These are phyloP conservation scores for Persicaria maculosa DNA, from an alignment of 148 eudicot genomes.

Conservation along the genomic window DNA sequence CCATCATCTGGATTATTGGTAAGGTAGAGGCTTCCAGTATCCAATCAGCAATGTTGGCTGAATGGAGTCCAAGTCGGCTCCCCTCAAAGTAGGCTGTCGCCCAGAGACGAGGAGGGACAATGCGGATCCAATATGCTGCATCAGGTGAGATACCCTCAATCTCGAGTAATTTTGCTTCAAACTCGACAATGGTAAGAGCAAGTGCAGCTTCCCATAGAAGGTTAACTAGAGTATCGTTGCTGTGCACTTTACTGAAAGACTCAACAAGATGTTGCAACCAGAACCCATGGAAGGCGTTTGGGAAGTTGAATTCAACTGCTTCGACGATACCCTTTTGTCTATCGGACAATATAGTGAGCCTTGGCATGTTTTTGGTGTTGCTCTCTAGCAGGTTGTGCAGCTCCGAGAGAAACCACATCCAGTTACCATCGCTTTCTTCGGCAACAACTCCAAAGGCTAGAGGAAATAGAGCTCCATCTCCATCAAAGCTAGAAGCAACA, in stretches of 20 bases:
- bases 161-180: slow-evolving; percentile 46
- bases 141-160: slow-evolving; percentile 57
- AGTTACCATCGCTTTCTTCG: slow-evolving; percentile 62
- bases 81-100: slow-evolving; percentile 63
- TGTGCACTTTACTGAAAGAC: slow-evolving; percentile 55
- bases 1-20: slow-evolving; percentile 76
- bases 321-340: slow-evolving; percentile 51
- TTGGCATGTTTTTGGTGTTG: slow-evolving; percentile 68
- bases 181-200: slow-evolving; percentile 43
- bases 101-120: slow-evolving; percentile 54
- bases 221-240: slow-evolving; percentile 46
- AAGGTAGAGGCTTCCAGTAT: slow-evolving; percentile 46
- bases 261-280: slow-evolving; percentile 64
- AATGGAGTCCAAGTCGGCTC: slow-evolving; percentile 44
- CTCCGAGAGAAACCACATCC: slow-evolving; percentile 90
- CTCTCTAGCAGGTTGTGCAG: slow-evolving; percentile 50
- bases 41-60: slow-evolving; percentile 56
- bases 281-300: slow-evolving; percentile 66
- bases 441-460: slow-evolving; percentile 74
- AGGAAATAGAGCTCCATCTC: slow-evolving; percentile 59
- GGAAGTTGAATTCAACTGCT: slow-evolving; percentile 57
- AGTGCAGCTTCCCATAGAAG: slow-evolving; percentile 59
- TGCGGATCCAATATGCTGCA: slow-evolving; percentile 56
- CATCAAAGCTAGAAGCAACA: slow-evolving; percentile 63
- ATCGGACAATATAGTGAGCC: slow-evolving; percentile 60